These are phyloP conservation scores for Huntiella bhutanensis DNA, from an alignment of 2,329 filamentous ascomycete genomes.

Conservation along the genomic window DNA sequence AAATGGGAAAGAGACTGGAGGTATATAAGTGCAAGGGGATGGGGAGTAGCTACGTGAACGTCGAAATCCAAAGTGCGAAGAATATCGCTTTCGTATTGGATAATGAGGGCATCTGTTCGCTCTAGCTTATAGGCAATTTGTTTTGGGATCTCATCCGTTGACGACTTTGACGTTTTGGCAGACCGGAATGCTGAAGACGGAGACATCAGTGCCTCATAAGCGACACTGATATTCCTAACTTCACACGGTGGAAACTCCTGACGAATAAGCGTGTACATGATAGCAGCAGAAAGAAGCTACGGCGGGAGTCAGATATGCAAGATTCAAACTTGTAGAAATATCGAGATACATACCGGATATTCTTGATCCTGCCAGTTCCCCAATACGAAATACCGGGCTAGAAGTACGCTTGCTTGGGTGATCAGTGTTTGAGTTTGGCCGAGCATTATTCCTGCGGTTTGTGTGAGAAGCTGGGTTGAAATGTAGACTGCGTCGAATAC, in stretches of 20 bases:
- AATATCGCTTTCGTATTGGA: conserved; percentile 59
- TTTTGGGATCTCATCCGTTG: background rate
- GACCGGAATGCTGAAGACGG: conserved; percentile 30
- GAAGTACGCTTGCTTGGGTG: conserved; percentile 64
- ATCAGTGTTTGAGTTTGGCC: conserved; percentile 72
- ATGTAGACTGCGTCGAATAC: conserved; percentile 55
- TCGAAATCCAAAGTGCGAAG: conserved; percentile 63
- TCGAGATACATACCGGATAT: conserved; percentile 27
- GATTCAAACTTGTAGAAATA: background rate
- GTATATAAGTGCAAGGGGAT: conserved; percentile 77
- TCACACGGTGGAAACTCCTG: conserved; percentile 3
- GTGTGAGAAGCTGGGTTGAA: conserved; percentile 52
- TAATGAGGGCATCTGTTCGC: conserved; percentile 35
- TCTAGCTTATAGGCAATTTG: background rate
- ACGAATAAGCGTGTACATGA: conserved; percentile 8
- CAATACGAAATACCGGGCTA: conserved; percentile 61
- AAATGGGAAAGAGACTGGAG: conserved; percentile 68
- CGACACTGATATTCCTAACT: conserved; percentile 27
- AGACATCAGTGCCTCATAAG: conserved; percentile 65
- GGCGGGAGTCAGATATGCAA: background rate
- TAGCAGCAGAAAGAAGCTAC: conserved; percentile 8
- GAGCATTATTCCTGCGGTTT: conserved; percentile 63
- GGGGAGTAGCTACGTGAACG: conserved; percentile 67
- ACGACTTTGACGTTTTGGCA: conserved; percentile 14
- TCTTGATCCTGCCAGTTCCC: conserved; percentile 37